Evolutionary conservation across 1,284 basidiomycete species (phyloP).

Genomic region (Erythrobasidium hasegawianum): DNA sequence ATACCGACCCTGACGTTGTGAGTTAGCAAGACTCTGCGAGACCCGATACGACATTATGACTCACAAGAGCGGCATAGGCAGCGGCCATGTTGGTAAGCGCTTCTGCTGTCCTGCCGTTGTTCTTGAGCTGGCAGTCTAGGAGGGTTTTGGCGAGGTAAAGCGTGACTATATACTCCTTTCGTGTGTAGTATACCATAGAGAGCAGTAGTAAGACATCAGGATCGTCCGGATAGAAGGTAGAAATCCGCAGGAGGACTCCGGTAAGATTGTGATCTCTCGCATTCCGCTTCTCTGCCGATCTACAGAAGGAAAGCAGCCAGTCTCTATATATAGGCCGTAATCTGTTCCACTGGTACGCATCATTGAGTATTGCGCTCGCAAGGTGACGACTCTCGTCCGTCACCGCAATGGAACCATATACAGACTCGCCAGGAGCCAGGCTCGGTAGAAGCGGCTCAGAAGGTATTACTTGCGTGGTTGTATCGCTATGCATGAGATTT

Average conservation of each 20-base stretch:
- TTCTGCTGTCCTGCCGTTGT: neutral
- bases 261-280: neutral
- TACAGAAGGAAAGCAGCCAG: neutral
- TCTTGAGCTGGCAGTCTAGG: neutral
- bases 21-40: neutral
- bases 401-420: too few relatives aligned
- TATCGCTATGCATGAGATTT: too few relatives aligned
- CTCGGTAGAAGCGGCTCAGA: too few relatives aligned
- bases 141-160: slow-evolving; percentile 1
- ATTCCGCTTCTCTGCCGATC: neutral
- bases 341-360: neutral
- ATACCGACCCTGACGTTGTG: neutral
- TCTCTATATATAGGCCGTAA: neutral
- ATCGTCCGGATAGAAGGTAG: slow-evolving; percentile 16
- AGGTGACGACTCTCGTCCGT: neutral
- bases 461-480: too few relatives aligned
- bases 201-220: slow-evolving; percentile 1
- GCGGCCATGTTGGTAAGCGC: slow-evolving; percentile 15
- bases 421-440: too few relatives aligned
- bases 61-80: slow-evolving; percentile 4
- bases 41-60: neutral
- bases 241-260: neutral
- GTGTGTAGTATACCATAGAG: neutral
- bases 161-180: neutral
- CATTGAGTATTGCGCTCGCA: neutral